Base-by-base conservation (phyloP, 345 rosid genomes). In the Arabis hirsuta region DNA sequence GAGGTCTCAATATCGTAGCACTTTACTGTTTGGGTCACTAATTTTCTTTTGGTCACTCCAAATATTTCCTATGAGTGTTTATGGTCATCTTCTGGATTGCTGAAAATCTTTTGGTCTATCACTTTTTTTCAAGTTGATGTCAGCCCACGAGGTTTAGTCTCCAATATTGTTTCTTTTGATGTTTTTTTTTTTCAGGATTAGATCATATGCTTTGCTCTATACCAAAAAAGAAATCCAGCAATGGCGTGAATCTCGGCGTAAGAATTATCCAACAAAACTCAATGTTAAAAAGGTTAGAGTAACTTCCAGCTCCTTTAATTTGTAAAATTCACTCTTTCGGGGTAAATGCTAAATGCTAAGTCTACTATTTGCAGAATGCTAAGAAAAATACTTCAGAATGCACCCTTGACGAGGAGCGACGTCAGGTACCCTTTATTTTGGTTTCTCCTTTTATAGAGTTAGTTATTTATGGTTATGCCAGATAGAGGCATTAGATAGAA, bases 211-310 rank as follows among this genome's bases (percentile, higher is more conserved):
- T 46, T 24, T 78, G 74, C 51, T 54, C 46, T 95, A 91, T 74
- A 73, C 96, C 29, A 76, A 81, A 73, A 81, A 85, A 80, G 97
- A 95, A 82, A 74, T 91, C 80, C 80, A 76, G 64, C 82, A 76
- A 79, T 95, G 99, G 99, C 73, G 89, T 74, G 88, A 86, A 65
- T 85, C 84, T 64, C 97, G 97, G 43, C 89, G 74, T 76, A 95
- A 78, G 81, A 80, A 86, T 77, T 86, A 66, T 79, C 97, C 99
- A 64, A 74, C 94, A 36, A 84, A 81, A 65, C 75, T 73, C 80
- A 82, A 79, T 65, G 62, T 81, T 13, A 76, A 82, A 80, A 84
- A 87, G 92, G 98, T 88, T 77, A 47, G 81, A 39, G 78, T 78
- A 22, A 20, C 50, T 51, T 73, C 62, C 41, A 51, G 54, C 2